These are phyloP conservation scores for Cladosporium austrohemisphaericum DNA, from an alignment of 2,329 filamentous ascomycete species.

Conservation along the genomic window DNA sequence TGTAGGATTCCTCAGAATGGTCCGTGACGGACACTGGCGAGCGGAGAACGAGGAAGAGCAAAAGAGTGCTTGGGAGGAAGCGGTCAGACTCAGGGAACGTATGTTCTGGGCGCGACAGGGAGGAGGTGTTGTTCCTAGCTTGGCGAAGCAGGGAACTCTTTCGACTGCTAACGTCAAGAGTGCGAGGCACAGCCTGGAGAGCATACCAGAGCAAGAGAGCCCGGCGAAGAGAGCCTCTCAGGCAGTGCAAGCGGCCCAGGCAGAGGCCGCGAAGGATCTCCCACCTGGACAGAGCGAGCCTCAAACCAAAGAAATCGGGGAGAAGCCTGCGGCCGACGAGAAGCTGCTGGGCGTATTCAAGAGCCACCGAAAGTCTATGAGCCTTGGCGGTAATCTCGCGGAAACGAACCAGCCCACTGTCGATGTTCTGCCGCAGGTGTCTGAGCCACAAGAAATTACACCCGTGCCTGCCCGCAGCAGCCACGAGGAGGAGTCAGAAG, in stretches of 20 bases:
- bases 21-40: slow-evolving; percentile 89
- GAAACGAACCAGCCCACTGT: neutral
- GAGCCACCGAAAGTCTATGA: slow-evolving; percentile 15
- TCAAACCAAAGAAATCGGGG: neutral
- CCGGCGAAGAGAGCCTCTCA: slow-evolving; percentile 7
- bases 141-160: slow-evolving; percentile 11
- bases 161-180: slow-evolving; percentile 9
- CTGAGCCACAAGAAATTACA: neutral
- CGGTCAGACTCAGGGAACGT: slow-evolving; percentile 79
- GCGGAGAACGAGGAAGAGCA: slow-evolving; percentile 79
- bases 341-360: slow-evolving; percentile 14
- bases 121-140: slow-evolving; percentile 77
- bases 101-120: slow-evolving; percentile 97
- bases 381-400: slow-evolving; percentile 1
- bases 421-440: neutral
- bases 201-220: slow-evolving; percentile 18
- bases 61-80: slow-evolving; percentile 90
- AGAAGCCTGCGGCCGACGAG: slow-evolving; percentile 8
- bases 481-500: slow-evolving; percentile 28
- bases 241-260: slow-evolving; percentile 3
- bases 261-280: neutral
- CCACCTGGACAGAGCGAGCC: neutral
- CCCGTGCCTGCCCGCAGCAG: neutral
- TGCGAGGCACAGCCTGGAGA: slow-evolving; percentile 24
- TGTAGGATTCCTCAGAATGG: slow-evolving; percentile 81